Conservation (phyloP, 108 stramenopile species). For the Skeletonema marinoi region DNA sequence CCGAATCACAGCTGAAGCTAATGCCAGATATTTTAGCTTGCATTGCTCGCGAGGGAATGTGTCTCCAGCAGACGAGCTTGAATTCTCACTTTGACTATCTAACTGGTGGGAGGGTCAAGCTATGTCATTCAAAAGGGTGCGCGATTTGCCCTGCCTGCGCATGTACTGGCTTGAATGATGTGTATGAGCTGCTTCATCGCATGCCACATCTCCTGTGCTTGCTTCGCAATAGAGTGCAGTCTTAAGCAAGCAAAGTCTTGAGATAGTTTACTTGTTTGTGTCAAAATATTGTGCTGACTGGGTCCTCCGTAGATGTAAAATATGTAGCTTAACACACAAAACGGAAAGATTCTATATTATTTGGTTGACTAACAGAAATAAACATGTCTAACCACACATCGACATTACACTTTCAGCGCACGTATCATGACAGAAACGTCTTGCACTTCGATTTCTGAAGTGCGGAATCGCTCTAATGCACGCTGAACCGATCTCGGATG, state of each 20-base stretch:
- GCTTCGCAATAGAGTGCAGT: neutral
- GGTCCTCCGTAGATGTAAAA: neutral
- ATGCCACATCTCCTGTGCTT: slow-evolving; percentile 17
- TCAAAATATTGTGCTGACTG: neutral
- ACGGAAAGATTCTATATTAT: neutral
- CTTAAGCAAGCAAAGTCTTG: no score
- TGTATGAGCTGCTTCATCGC: slow-evolving; percentile 13
- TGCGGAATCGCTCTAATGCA: slow-evolving; percentile 56
- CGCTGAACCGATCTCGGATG: slow-evolving; percentile 68
- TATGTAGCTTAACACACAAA: neutral
- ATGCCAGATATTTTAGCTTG: slow-evolving; percentile 29
- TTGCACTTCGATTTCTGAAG: slow-evolving; percentile 79
- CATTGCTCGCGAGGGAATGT: slow-evolving; percentile 19
- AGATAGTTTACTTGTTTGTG: neutral
- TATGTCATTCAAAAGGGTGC: slow-evolving; percentile 19
- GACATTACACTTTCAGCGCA: neutral
- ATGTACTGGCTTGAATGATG: slow-evolving; percentile 21
- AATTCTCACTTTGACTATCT: slow-evolving; percentile 2
- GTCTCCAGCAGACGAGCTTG: neutral
- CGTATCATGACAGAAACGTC: slow-evolving; percentile 78
- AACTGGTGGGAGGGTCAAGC: neutral
- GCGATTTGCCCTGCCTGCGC: slow-evolving; percentile 13
- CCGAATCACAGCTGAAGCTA: neutral
- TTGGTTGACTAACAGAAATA: neutral
- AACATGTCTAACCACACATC: neutral